Base-by-base conservation (phyloP, 768 basidiomycete genomes). In the Hericium coralloides region DNA sequence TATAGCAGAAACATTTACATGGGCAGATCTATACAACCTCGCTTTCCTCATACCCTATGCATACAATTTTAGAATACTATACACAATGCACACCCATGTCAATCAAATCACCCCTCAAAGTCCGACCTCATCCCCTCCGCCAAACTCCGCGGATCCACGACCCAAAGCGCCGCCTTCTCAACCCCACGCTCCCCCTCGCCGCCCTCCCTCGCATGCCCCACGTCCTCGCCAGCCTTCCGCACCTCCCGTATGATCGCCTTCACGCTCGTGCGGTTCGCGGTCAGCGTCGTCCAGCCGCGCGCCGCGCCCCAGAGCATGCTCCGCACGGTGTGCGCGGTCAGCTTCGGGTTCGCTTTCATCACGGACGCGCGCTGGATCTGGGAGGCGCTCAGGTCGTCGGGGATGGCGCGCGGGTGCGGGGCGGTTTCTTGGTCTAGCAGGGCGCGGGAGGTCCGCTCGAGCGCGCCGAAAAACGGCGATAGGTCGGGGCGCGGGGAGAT, bases 271-370 rank as follows among this genome's bases (percentile, higher is more conserved):
- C 81, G 76, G 63, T 95, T 95, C 9, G 90, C 90, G 4, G 92
- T 94, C 50, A 95, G 72, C n/a, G 89, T 91, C 59, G 92, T 94
- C 87, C 88, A 85, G 0, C 85, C 83, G 25, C 79, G 70, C 39
- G 71, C 71, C 0, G 85, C 81, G 15, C 92, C 92, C 65, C 79
- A 80, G 18, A 84, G 70, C 73, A 93, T 73, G 55, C 85, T 89
- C 56, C 81, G 76, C 9, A 89, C 79, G 0, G 92, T 94, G 67
- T 94, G 92, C 9, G 78, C 79, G 0, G 91, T 92, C 36, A 90
- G 70, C 31, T 78, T 78, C 1, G 80, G 76, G 59, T 83, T 82
- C 18, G 74, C 76, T 57, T 74, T 79, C 20, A 78, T 81, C 20
- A 79, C 79, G 2, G 72, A 69, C 0, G 82, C 79, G 0, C 81